Base-by-base conservation (phyloP, 2,329 filamentous ascomycete genomes). In the Amauroascus verrucosus region DNA sequence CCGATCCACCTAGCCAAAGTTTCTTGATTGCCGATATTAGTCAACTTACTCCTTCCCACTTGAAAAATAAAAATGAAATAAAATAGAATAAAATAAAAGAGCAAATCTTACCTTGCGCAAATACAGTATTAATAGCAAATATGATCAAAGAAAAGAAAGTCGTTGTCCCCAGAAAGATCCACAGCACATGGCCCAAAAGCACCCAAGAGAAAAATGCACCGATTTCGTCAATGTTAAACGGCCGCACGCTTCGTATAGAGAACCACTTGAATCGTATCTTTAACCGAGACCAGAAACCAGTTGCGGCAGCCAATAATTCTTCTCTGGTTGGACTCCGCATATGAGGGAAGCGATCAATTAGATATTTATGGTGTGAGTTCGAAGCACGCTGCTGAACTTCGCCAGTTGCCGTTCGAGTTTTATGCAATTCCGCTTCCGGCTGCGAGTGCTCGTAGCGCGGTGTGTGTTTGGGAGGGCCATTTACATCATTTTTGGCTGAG, bases 191-290 rank as follows among this genome's bases (percentile, higher is more conserved):
- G 0, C 91, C 93, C 51, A 96, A 77, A 57, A 97, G 79, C 58
- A 98, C 85, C 91, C 91, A 97, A 1, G 93, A 97, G 51, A 88
- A 82, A 58, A 98, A 91, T 3, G 93, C 93, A 44, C 89, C 87
- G 76, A 95, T 96, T 72, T 98, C 93, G 67, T 98, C 93, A 20
- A 85, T 80, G 68, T 95, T 98, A 81, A 93, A 98, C 0, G 93
- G 93, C 35, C 93, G 80, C 67, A 86, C 87, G 66, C 90, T 95
- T 65, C 90, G 79, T 62, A 98, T 98, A 1, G 93, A 94, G 63
- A 93, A 84, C 93, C 93, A 98, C 70, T 98, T 98, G 74, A 97
- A 94, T 38, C 89, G 85, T 22, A 97, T 86, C 64, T 85, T 88
- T 43, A 96, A 70, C 47, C 93, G 81, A 58, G 94, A 85, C 83